These are phyloP conservation scores for Sugiyamaella pinicola DNA, from an alignment of 1,139 yeast species.

Conservation along the genomic window DNA sequence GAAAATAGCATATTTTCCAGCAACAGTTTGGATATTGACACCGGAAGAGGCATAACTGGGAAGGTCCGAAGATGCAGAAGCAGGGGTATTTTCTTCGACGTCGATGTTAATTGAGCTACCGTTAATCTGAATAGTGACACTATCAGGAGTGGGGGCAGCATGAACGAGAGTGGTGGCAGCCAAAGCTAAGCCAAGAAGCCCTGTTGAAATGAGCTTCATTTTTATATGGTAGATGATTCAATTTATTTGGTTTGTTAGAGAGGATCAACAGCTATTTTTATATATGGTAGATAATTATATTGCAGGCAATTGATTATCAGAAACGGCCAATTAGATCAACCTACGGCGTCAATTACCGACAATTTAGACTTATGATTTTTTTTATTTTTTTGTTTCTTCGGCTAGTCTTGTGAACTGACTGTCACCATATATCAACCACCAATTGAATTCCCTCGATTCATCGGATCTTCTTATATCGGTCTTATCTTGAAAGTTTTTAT, in stretches of 20 bases:
- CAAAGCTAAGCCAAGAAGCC: conserved; percentile 17
- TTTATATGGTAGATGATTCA: background rate
- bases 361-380: background rate
- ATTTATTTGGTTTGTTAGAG: background rate
- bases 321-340: background rate
- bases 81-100: conserved; percentile 17
- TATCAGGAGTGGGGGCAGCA: conserved; percentile 16
- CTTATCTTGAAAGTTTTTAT: conserved; percentile 7
- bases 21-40: conserved; percentile 20
- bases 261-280: background rate
- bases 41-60: conserved; percentile 23
- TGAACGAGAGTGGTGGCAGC: conserved; percentile 13
- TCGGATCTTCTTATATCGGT: background rate
- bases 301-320: background rate
- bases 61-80: conserved; percentile 16
- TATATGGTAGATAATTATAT: background rate
- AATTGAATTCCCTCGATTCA: conserved; percentile 12
- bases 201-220: conserved; percentile 13
- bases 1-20: conserved; percentile 19
- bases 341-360: conserved; percentile 8
- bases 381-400: background rate
- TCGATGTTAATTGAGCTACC: conserved; percentile 17
- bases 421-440: conserved; percentile 2
- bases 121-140: conserved; percentile 18
- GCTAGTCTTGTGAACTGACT: background rate